A percentile compares a stretch with the other conserved stretches of the same genome.
phyloP scores from a whole-genome alignment of 73 alveolate species.

The Paramecium octaurelia region DNA sequence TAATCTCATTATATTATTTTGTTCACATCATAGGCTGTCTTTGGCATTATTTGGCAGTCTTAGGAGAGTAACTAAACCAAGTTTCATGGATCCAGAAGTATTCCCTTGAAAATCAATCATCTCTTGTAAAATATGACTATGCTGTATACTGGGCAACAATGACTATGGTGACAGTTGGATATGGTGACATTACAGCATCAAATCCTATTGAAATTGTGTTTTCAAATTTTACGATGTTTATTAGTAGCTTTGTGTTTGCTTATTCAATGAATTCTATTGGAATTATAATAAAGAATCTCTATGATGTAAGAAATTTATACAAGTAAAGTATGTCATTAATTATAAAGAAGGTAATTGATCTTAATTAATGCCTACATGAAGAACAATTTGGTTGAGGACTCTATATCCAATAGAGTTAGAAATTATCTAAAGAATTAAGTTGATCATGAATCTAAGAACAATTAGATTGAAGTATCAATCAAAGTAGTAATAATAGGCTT shows the following conservation, averaged over 20 bases:
- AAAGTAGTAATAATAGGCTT: not conserved
- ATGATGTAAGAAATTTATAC: not conserved
- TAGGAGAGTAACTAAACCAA: not conserved
- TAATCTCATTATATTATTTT: not conserved
- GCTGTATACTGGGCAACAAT: conserved; percentile 49
- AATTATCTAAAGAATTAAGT: not conserved
- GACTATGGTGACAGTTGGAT: conserved; percentile 60
- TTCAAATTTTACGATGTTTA: conserved; percentile 43
- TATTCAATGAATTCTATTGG: conserved; percentile 53
- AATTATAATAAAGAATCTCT: not conserved
- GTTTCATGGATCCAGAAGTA: not conserved
- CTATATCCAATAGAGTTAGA: conserved; percentile 1
- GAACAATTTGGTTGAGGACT: not conserved
- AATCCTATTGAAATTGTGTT: conserved; percentile 15
- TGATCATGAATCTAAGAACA: not conserved
- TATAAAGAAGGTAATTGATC: conserved; percentile 14
- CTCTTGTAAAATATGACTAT: not conserved
- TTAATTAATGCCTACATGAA: conserved; percentile 34
- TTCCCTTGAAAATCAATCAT: not conserved
- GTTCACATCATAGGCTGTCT: conserved; percentile 1
- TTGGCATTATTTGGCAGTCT: not conserved
- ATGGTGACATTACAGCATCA: conserved; percentile 58
- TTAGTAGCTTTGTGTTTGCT: conserved; percentile 46
- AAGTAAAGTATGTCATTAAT: not conserved
- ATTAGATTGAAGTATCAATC: not conserved